phyloP scores from a whole-genome alignment of 768 basidiomycete genomes.

The Brasilioporus rufonigricans region DNA sequence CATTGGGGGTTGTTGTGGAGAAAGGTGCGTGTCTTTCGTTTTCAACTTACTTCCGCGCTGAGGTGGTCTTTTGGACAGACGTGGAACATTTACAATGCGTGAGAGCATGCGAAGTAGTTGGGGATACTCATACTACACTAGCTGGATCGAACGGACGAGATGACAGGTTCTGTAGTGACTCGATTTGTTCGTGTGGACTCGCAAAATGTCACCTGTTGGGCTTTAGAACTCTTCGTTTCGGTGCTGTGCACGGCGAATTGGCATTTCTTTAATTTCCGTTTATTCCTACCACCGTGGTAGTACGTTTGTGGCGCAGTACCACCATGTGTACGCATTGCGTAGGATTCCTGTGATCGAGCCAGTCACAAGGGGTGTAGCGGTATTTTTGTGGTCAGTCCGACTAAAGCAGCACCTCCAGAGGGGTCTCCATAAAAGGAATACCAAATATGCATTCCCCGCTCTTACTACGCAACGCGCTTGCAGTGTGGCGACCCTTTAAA shows the following conservation, averaged over 20 bases:
- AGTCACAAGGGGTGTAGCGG: too few species aligned
- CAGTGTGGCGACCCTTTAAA: background rate
- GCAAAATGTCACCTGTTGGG: background rate
- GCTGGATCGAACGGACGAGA: background rate
- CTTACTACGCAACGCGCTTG: background rate
- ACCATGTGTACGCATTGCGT: too few species aligned
- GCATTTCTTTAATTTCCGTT: too few species aligned
- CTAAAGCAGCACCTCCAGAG: too few species aligned
- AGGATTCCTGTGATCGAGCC: too few species aligned
- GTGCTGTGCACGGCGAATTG: background rate
- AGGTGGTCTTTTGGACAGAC: constrained; percentile 16
- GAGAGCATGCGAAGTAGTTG: background rate
- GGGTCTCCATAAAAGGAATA: constrained; percentile 17
- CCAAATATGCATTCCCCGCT: background rate
- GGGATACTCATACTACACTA: background rate
- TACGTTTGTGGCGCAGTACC: too few species aligned
- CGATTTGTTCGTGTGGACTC: background rate
- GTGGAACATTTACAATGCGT: background rate
- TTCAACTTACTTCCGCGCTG: background rate
- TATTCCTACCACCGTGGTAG: too few species aligned
- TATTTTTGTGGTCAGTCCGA: too few species aligned
- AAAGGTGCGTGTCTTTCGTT: constrained; percentile 37
- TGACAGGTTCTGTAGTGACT: background rate
- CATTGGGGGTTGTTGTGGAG: constrained; percentile 83
- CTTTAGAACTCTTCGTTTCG: background rate